Evolutionary conservation across 805 yeast genomes (phyloP).

Genomic region (Zygosaccharomyces bailii): DNA sequence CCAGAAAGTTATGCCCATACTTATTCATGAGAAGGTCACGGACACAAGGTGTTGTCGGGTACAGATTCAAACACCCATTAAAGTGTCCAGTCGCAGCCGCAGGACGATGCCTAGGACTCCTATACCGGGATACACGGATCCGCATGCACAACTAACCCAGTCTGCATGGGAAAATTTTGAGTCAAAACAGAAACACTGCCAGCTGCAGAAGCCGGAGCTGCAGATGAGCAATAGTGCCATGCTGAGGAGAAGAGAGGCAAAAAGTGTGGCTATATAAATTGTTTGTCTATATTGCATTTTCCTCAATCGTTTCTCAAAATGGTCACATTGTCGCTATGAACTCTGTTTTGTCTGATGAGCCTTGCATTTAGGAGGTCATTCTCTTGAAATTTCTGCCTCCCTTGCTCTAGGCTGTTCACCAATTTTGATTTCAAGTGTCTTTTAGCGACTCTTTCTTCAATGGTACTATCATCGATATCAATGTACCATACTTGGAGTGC

Average conservation of each 20-base stretch:
- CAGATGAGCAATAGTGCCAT: constrained; percentile 30
- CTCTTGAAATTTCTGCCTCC: constrained; percentile 45
- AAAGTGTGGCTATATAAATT: constrained; percentile 14
- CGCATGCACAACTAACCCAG: constrained; percentile 7
- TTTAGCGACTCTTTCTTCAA: constrained; percentile 56
- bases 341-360: constrained; percentile 22
- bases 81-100: constrained; percentile 4
- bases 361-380: constrained; percentile 68
- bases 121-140: constrained; percentile 15
- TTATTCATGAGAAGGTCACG: constrained; percentile 3
- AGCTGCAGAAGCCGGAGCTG: constrained; percentile 13
- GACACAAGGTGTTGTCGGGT: constrained; percentile 9
- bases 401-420: constrained; percentile 46
- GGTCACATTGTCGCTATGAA: constrained; percentile 17
- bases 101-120: constrained; percentile 21
- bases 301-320: constrained; percentile 24
- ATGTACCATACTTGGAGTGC: constrained; percentile 51
- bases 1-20: constrained; percentile 9
- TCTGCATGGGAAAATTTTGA: constrained; percentile 3
- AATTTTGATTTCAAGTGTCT: constrained; percentile 65
- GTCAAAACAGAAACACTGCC: constrained; percentile 2
- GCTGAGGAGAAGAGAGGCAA: constrained; percentile 27
- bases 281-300: constrained; percentile 4
- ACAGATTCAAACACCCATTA: constrained; percentile 12
- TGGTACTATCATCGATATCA: constrained; percentile 42